Evolutionary conservation across 441 rosid species (phyloP).

Genomic region (Erodium texanum): DNA sequence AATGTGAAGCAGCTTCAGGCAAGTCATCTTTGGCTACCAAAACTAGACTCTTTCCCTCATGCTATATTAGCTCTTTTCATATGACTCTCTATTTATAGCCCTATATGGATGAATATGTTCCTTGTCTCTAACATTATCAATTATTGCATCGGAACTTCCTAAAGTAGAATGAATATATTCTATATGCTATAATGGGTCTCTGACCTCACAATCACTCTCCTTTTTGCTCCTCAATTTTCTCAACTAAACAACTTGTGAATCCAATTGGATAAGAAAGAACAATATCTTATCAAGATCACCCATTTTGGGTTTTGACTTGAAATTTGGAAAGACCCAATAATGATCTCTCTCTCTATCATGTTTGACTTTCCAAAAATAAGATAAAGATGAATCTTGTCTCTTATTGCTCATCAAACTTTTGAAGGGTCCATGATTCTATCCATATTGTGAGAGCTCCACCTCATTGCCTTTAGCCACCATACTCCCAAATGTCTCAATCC

Average conservation of each 20-base stretch:
- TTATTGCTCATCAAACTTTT: slow-evolving; percentile 4
- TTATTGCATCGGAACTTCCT: no score
- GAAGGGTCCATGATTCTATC: neutral
- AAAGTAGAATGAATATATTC: neutral
- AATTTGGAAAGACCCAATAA: neutral
- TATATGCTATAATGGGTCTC: neutral
- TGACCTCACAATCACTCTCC: neutral
- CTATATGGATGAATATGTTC: no score
- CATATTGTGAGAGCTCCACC: neutral
- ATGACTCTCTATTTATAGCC: no score
- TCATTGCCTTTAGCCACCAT: neutral
- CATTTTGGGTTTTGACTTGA: neutral
- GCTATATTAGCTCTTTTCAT: no score
- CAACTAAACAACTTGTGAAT: neutral
- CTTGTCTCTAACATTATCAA: no score
- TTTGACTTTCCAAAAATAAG: neutral
- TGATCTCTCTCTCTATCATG: neutral
- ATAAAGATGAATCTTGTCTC: neutral
- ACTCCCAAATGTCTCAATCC: neutral
- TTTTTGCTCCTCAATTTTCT: no score
- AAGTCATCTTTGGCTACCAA: no score
- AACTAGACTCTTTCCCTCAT: no score
- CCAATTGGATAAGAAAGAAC: neutral
- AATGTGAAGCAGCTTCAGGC: neutral
- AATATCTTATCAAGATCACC: neutral